Evolutionary conservation across 176 grass and related monocot genomes (phyloP).

Genomic region (Juncus effusus): DNA sequence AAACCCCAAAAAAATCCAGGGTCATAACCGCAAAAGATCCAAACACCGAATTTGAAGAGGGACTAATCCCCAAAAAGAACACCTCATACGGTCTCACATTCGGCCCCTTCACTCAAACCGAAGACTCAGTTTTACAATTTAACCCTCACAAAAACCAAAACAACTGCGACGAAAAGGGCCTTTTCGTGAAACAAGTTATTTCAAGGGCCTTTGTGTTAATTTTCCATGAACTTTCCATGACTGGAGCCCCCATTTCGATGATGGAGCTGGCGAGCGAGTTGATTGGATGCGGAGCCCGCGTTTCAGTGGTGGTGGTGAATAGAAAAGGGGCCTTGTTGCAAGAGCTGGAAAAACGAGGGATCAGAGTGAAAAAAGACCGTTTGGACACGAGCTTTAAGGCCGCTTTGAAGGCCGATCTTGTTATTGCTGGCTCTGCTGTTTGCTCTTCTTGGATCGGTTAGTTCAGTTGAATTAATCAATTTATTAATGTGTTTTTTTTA

Average conservation of each 20-base stretch:
- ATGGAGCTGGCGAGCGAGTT: conserved; percentile 49
- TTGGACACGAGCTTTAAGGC: conserved; percentile 30
- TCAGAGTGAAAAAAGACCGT: conserved; percentile 44
- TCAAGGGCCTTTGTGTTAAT: conserved; percentile 44
- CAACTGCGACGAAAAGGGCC: conserved; percentile 32
- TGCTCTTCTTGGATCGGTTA: conserved; percentile 55
- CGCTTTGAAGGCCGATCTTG: conserved; percentile 42
- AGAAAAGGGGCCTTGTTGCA: conserved; percentile 38
- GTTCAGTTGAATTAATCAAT: conserved; percentile 5
- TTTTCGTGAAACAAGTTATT: conserved; percentile 33
- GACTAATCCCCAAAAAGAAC: conserved; percentile 38
- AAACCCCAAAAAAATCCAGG: conserved; percentile 9
- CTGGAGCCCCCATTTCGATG: conserved; percentile 47
- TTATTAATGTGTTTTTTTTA: conserved; percentile 13
- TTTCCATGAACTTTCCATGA: conserved; percentile 53
- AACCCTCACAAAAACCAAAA: conserved; percentile 37
- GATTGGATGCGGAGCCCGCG: conserved; percentile 37
- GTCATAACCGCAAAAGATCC: conserved; percentile 9
- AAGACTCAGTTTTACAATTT: conserved; percentile 37
- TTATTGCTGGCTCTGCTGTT: conserved; percentile 50
- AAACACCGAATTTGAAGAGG: conserved; percentile 34
- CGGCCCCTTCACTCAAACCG: conserved; percentile 43
- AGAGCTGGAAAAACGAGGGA: conserved; percentile 45
- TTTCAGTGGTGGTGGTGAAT: conserved; percentile 36
- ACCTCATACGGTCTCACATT: conserved; percentile 49